phyloP scores from a whole-genome alignment of 306 rosid genomes.

The Cucurbita moschata region DNA sequence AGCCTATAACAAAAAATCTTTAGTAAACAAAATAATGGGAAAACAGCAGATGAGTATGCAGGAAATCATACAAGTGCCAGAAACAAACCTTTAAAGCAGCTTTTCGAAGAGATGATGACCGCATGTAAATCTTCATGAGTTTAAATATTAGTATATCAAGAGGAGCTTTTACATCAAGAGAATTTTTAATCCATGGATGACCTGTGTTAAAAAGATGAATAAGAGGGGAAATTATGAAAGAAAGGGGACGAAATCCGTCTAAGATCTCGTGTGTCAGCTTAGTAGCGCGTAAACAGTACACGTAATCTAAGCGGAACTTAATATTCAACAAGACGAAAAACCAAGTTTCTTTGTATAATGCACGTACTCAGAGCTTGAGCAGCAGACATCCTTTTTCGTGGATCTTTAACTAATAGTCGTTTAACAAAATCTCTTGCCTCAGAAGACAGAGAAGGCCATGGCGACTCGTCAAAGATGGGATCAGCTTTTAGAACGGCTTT shows the following conservation, averaged over 20 bases:
- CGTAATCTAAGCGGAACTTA: too few species aligned
- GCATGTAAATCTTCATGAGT: conserved; percentile 82
- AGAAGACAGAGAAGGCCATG: conserved; percentile 77
- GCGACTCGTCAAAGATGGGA: conserved; percentile 75
- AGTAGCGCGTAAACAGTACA: too few species aligned
- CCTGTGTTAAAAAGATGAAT: conserved; percentile 33
- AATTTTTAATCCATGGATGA: conserved; percentile 79
- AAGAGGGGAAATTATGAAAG: conserved; percentile 14
- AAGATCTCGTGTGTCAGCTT: too few species aligned
- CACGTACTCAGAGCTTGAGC: conserved; percentile 72
- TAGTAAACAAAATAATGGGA: neutral
- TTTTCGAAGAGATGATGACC: conserved; percentile 73
- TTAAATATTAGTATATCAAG: conserved; percentile 70
- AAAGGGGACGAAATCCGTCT: too few species aligned
- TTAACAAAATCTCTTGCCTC: conserved; percentile 83
- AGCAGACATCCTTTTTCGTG: conserved; percentile 88
- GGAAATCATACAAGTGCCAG: neutral
- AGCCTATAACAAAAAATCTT: conserved; percentile 38
- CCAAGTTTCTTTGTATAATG: neutral
- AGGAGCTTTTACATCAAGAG: conserved; percentile 47
- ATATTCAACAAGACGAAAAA: too few species aligned
- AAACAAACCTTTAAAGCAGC: conserved; percentile 81
- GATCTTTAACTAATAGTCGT: conserved; percentile 72
- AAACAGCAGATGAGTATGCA: neutral
- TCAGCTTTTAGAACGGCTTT: conserved; percentile 82